Percentiles rank a stretch among this genome's conserved stretches.
phyloP scores from a whole-genome alignment of 208 protist genomes.

The Lotmaria passim region DNA sequence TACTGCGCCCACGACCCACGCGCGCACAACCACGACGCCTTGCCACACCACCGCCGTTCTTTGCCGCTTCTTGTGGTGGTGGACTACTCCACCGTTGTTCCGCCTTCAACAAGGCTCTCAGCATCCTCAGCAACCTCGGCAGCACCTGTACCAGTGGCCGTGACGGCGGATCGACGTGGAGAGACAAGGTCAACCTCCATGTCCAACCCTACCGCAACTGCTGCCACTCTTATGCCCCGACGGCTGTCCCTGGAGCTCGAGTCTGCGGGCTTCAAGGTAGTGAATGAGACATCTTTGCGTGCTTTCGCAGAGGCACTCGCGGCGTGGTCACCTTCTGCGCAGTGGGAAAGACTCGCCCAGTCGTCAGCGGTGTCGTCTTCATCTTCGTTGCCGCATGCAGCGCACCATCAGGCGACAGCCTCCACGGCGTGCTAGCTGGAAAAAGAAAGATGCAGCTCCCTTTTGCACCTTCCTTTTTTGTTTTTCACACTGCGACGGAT shows the following conservation, averaged over 20 bases:
- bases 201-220: no score
- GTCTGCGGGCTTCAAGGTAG: slow-evolving; percentile 47
- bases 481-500: not conserved
- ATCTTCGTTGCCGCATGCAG: not conserved
- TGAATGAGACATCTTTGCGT: slow-evolving; percentile 25
- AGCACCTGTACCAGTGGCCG: no score
- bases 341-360: slow-evolving; percentile 26
- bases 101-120: not conserved
- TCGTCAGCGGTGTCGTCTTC: not conserved
- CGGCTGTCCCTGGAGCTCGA: slow-evolving; percentile 58
- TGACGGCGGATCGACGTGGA: no score
- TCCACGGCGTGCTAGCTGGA: not conserved
- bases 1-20: slow-evolving; percentile 82
- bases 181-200: no score
- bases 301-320: slow-evolving; percentile 32
- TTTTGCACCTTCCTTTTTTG: not conserved
- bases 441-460: not conserved
- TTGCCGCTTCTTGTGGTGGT: slow-evolving; percentile 67
- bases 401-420: not conserved
- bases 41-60: slow-evolving; percentile 62
- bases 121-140: no score
- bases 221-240: slow-evolving; percentile 55
- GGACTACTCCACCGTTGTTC: slow-evolving; percentile 58
- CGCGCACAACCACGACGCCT: slow-evolving; percentile 73
- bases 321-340: slow-evolving; percentile 41